Conservation (phyloP, 2,329 filamentous ascomycete genomes). For the Cladosporium velox region DNA sequence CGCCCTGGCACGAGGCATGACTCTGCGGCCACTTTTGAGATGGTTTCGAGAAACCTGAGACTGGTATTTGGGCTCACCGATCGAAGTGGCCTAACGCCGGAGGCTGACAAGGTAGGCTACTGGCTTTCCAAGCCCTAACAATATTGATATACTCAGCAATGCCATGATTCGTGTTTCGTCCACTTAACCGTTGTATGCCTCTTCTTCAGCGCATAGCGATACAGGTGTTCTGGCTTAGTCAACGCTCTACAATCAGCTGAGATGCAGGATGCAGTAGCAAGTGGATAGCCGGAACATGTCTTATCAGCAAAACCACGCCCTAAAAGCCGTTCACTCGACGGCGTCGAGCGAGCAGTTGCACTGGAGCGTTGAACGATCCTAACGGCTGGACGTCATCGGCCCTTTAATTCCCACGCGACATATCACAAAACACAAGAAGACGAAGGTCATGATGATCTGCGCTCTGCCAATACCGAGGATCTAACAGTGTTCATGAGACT, state of each 20-base stretch:
- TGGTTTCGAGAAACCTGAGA: conserved; percentile 1
- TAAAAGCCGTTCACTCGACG: conserved; percentile 15
- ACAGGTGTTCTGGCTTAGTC: neutral
- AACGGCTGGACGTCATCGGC: conserved; percentile 20
- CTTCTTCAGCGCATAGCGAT: neutral
- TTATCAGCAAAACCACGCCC: conserved; percentile 17
- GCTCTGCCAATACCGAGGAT: neutral
- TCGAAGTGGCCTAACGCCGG: neutral
- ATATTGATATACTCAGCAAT: neutral
- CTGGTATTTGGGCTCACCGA: neutral
- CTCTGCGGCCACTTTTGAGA: neutral
- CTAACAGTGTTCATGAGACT: neutral
- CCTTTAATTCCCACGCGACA: conserved; percentile 13
- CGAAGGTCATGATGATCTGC: neutral
- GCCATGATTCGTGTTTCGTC: neutral
- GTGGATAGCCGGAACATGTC: conserved; percentile 6
- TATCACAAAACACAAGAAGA: neutral
- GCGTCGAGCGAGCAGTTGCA: conserved; percentile 6
- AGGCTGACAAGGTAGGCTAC: neutral
- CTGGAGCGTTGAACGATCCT: conserved; percentile 6
- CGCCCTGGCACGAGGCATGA: conserved; percentile 10
- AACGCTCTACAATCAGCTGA: neutral
- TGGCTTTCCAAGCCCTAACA: neutral
- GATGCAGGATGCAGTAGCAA: neutral
- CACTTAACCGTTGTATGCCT: neutral